Percentiles rank a stretch among this genome's conserved stretches.
Evolutionary conservation across 257 asterid species (phyloP).

Genomic region (Primulina eburnea): DNA sequence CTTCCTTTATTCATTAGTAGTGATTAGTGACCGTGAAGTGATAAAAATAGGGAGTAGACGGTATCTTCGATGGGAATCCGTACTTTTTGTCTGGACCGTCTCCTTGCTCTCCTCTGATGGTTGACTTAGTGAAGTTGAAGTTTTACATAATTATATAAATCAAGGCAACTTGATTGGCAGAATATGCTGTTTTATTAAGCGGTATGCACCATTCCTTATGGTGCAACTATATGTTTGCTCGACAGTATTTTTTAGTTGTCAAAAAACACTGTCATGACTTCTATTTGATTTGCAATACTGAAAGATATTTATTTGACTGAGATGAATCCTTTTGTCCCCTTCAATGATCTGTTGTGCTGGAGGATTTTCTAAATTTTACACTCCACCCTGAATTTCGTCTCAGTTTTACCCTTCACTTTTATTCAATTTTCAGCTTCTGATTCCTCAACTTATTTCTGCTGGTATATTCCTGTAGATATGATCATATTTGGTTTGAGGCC

Average conservation of each 20-base stretch:
- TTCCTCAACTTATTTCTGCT: conserved; percentile 28
- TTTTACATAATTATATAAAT: neutral
- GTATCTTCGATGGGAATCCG: neutral
- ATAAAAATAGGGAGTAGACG: neutral
- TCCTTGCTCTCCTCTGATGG: neutral
- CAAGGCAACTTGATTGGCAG: neutral
- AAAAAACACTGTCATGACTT: neutral
- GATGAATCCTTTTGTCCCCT: neutral
- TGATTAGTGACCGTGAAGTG: neutral
- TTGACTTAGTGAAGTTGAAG: neutral
- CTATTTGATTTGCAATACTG: conserved; percentile 10
- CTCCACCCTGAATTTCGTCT: conserved; percentile 7
- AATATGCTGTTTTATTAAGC: conserved; percentile 8
- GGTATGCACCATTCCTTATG: neutral
- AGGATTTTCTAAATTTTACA: conserved; percentile 10
- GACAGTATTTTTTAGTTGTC: neutral
- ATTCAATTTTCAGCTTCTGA: conserved; percentile 22
- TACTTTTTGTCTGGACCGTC: neutral
- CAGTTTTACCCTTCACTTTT: conserved; percentile 17
- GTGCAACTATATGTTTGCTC: neutral
- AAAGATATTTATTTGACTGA: conserved; percentile 7
- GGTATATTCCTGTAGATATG: conserved; percentile 72
- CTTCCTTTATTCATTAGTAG: neutral
- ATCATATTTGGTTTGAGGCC: conserved; percentile 85
- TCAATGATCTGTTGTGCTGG: conserved; percentile 12